phyloP scores from a whole-genome alignment of 768 basidiomycete genomes.

The Coprinopsis strossmayeri region DNA sequence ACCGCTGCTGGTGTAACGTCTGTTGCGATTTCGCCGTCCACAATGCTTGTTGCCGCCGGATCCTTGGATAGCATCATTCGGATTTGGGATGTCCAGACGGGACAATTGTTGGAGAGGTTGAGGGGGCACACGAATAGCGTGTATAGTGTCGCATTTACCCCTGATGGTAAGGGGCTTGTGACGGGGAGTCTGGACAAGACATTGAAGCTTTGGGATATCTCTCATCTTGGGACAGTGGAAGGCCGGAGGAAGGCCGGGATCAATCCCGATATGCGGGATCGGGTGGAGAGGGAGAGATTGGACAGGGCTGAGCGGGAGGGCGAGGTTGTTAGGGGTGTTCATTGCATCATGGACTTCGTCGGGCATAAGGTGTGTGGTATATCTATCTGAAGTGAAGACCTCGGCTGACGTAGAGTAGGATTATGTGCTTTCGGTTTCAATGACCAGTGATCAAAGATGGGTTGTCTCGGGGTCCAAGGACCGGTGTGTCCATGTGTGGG shows the following conservation, averaged over 20 bases:
- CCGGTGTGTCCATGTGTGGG: slow-evolving; percentile 93
- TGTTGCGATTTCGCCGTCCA: slow-evolving; percentile 74
- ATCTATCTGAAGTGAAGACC: not conserved
- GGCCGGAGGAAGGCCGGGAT: slow-evolving; percentile 1
- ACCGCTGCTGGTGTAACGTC: slow-evolving; percentile 64
- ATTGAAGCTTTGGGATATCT: slow-evolving; percentile 83
- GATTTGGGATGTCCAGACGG: slow-evolving; percentile 72
- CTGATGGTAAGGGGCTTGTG: slow-evolving; percentile 85
- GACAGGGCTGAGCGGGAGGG: slow-evolving; percentile 11
- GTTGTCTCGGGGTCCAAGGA: slow-evolving; percentile 95
- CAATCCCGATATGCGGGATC: not conserved
- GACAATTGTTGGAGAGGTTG: slow-evolving; percentile 64
- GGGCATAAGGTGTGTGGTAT: slow-evolving; percentile 78
- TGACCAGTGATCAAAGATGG: slow-evolving; percentile 89
- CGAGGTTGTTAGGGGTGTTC: slow-evolving; percentile 43
- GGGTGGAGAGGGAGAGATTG: slow-evolving; percentile 30
- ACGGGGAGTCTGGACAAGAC: slow-evolving; percentile 90
- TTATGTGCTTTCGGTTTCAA: slow-evolving; percentile 53
- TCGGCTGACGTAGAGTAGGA: slow-evolving; percentile 29
- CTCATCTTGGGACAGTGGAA: slow-evolving; percentile 36
- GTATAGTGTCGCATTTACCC: slow-evolving; percentile 88
- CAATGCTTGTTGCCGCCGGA: slow-evolving; percentile 59
- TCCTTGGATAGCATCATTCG: slow-evolving; percentile 71
- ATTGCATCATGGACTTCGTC: slow-evolving; percentile 36
- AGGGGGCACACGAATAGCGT: slow-evolving; percentile 80